Evolutionary conservation across 805 yeast genomes (phyloP).

Genomic region (Metschnikowia anglica): DNA sequence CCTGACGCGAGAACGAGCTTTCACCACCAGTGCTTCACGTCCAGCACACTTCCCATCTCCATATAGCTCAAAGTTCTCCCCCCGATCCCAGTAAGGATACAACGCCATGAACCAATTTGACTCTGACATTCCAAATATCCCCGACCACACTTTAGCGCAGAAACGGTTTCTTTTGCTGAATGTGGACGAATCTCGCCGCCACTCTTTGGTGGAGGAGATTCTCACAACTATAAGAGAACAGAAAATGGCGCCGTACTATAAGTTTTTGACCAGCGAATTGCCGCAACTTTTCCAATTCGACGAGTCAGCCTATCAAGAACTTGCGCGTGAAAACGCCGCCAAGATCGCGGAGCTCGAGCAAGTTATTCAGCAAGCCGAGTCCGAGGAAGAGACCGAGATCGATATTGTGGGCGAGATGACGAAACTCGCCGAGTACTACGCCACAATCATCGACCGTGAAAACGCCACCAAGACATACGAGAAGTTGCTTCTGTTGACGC

Average conservation of each 20-base stretch:
- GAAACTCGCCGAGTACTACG: conserved; percentile 83
- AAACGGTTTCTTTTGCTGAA: conserved; percentile 60
- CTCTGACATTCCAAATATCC: conserved; percentile 60
- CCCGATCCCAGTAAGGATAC: too few relatives aligned
- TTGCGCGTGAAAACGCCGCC: conserved; percentile 54
- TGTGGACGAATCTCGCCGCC: conserved; percentile 34
- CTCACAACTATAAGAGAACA: conserved; percentile 54
- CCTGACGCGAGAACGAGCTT: too few relatives aligned
- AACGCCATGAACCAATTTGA: conserved; percentile 34
- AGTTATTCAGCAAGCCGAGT: conserved; percentile 52
- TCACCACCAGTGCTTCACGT: too few relatives aligned
- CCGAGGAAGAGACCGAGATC: conserved; percentile 81
- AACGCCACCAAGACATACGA: conserved; percentile 67
- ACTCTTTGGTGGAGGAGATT: conserved; percentile 45
- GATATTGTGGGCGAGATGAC: conserved; percentile 76
- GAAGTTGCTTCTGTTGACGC: conserved; percentile 74
- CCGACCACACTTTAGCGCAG: conserved; percentile 82
- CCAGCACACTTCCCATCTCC: too few relatives aligned
- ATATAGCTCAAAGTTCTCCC: too few relatives aligned
- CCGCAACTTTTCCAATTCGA: conserved; percentile 55
- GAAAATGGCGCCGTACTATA: conserved; percentile 80
- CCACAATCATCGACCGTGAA: conserved; percentile 75
- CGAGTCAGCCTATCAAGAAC: conserved; percentile 49
- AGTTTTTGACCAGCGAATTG: conserved; percentile 48
- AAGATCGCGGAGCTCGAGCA: conserved; percentile 54